These are phyloP conservation scores for Volutella citrinella DNA, from an alignment of 2,329 filamentous ascomycete genomes.

Conservation along the genomic window DNA sequence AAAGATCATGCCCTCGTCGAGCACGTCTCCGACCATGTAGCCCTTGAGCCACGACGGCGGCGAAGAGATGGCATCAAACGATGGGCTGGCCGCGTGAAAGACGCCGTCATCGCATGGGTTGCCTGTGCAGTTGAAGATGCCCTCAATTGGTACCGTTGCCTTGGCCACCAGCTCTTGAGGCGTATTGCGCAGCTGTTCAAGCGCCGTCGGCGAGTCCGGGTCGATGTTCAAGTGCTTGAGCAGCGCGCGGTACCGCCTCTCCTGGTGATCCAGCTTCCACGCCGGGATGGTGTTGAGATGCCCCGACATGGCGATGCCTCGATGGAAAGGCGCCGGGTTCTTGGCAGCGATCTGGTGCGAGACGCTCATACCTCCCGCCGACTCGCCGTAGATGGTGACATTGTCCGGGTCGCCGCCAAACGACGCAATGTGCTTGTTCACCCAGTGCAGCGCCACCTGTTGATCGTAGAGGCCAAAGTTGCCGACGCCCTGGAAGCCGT, in stretches of 20 bases:
- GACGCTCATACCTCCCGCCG: conserved; percentile 10
- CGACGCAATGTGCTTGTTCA: conserved; percentile 8
- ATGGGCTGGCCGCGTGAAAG: conserved; percentile 4
- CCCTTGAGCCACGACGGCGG: conserved; percentile 10
- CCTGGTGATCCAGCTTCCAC: conserved; percentile 9
- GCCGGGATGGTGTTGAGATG: conserved; percentile 10
- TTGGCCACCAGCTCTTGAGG: conserved; percentile 7
- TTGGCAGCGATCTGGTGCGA: conserved; percentile 8
- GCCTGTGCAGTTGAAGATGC: conserved; percentile 8
- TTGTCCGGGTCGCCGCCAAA: conserved; percentile 12
- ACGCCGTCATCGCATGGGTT: conserved; percentile 13
- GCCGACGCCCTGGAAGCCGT: conserved; percentile 7
- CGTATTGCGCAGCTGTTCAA: conserved; percentile 8
- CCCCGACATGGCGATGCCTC: conserved; percentile 13
- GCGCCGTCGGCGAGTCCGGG: conserved; percentile 4
- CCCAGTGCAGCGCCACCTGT: conserved; percentile 10
- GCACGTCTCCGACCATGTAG: conserved; percentile 13
- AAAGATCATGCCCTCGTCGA: conserved; percentile 15
- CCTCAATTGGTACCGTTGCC: conserved; percentile 11
- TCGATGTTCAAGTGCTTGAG: conserved; percentile 11
- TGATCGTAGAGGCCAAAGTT: conserved; percentile 13
- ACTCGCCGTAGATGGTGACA: conserved; percentile 12
- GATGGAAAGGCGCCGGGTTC: conserved; percentile 10
- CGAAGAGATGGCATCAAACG: conserved; percentile 2
- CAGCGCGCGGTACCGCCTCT: conserved; percentile 10